Percentiles rank a stretch among this genome's conserved stretches.
Evolutionary conservation across 441 rosid genomes (phyloP).

Genomic region (Hypseocharis bilobata): DNA sequence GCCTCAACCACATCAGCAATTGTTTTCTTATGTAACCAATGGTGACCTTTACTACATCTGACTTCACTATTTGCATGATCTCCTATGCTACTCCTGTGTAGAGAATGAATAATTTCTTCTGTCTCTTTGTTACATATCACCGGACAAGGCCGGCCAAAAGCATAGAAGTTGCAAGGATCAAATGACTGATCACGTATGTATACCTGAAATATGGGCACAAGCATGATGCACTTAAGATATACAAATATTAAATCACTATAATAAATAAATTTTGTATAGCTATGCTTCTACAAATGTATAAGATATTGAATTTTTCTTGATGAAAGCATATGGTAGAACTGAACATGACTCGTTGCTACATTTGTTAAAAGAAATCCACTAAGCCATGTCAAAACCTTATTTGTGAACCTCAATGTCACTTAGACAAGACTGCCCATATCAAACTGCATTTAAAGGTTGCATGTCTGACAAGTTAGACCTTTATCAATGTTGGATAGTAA

Average conservation of each 20-base stretch:
- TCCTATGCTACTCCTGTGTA: constrained; percentile 21
- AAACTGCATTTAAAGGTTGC: neutral
- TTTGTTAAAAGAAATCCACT: neutral
- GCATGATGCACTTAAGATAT: constrained; percentile 2
- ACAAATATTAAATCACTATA: neutral
- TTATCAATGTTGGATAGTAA: neutral
- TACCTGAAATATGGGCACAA: constrained; percentile 39
- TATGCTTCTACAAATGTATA: too few relatives aligned
- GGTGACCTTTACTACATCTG: constrained; percentile 79
- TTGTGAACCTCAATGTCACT: neutral
- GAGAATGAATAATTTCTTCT: constrained; percentile 39
- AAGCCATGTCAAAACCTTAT: neutral
- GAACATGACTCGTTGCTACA: constrained; percentile 1
- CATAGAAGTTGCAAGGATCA: constrained; percentile 74
- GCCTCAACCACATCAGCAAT: constrained; percentile 93
- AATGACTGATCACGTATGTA: constrained; percentile 84
- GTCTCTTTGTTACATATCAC: constrained; percentile 46
- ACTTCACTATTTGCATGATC: constrained; percentile 36
- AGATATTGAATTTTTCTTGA: neutral
- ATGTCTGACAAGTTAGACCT: neutral
- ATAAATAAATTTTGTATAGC: neutral
- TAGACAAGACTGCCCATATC: neutral
- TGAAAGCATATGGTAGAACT: neutral
- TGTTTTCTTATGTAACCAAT: constrained; percentile 72
- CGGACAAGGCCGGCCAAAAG: constrained; percentile 66